A percentile compares a stretch with the other conserved stretches of the same genome.
These are phyloP conservation scores for Cucurbita maxima DNA, from an alignment of 306 rosid genomes.

Conservation along the genomic window DNA sequence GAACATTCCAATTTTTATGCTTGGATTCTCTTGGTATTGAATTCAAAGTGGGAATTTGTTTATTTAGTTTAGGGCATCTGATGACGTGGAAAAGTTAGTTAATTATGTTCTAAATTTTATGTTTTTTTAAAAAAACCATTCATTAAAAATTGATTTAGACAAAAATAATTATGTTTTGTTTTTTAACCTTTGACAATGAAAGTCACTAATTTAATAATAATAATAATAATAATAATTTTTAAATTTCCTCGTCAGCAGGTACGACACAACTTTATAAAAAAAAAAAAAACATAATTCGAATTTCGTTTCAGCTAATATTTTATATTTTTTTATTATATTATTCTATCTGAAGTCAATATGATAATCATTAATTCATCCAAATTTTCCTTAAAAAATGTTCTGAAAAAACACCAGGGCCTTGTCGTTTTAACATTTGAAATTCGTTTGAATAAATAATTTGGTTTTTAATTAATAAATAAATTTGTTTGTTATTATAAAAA, in stretches of 20 bases:
- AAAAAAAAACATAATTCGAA: background rate
- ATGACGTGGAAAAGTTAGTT: background rate
- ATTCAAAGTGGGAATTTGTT: background rate
- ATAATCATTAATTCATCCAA: background rate
- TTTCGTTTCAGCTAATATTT: constrained; percentile 5
- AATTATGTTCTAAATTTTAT: background rate
- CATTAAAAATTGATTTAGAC: background rate
- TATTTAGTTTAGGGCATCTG: background rate
- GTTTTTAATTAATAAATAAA: background rate
- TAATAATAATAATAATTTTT: background rate
- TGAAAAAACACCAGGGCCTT: background rate
- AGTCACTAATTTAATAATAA: background rate
- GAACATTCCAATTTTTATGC: background rate
- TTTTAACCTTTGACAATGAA: background rate
- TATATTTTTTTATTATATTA: constrained; percentile 4
- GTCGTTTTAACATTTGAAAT: background rate
- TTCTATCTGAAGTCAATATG: constrained; percentile 27
- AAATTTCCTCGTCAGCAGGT: background rate
- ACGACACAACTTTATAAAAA: background rate
- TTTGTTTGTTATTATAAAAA: background rate
- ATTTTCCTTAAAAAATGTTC: background rate
- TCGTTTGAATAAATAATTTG: background rate
- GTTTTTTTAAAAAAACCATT: background rate
- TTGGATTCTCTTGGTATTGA: background rate
- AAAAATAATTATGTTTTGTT: background rate